Base-by-base conservation (phyloP, 2,329 filamentous ascomycete species). In the Hypoxylon sp. region DNA sequence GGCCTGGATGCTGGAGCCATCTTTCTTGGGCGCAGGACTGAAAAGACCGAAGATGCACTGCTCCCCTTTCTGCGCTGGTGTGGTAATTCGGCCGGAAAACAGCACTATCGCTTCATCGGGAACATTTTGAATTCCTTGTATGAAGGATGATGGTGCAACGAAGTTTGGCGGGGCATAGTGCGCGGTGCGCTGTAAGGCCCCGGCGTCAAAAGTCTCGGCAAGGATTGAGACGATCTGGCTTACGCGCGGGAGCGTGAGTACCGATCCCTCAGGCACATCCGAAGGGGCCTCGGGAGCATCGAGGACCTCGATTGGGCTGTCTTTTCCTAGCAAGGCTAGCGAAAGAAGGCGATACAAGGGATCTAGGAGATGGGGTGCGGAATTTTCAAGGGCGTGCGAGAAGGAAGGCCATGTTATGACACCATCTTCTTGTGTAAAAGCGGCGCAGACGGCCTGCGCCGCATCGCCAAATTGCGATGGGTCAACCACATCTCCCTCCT, bases 401-500 rank as follows among this genome's bases (percentile, higher is more conserved):
- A 56, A 67, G 8, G 65, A 60, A 13, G 59, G 65, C 65, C 65
- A 67, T 7, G 59, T 59, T 50, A 67, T 67, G 37, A 60, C 7
- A 1, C 29, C 35, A 2, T 27, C 55, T 35, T 27, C 35, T 17
- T 55, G 56, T 15, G 54, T 48, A 29, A 67, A 64, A 21, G 59
- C 42, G 24, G 44, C 24, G 13, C 60, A 59, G 24, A 67, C 48
- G 3, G 54, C 47, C 17, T 51, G 42, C 5, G 54, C 60, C 15
- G 60, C 60, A 35, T 59, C 60, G 2, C 59, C 50, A 8, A 51
- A 64, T 13, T 59, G 42, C 2, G 47, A 53, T 24, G 19, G 46
- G 15, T 54, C 24, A 11, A 39, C 31, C 19, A 27, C 8, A 7
- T 32, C 24, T 3, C 24, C 21, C 7, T 29, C 31, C 0, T 48